phyloP scores from a whole-genome alignment of 352 stramenopile species.

The Phytophthora niederhauseri region DNA sequence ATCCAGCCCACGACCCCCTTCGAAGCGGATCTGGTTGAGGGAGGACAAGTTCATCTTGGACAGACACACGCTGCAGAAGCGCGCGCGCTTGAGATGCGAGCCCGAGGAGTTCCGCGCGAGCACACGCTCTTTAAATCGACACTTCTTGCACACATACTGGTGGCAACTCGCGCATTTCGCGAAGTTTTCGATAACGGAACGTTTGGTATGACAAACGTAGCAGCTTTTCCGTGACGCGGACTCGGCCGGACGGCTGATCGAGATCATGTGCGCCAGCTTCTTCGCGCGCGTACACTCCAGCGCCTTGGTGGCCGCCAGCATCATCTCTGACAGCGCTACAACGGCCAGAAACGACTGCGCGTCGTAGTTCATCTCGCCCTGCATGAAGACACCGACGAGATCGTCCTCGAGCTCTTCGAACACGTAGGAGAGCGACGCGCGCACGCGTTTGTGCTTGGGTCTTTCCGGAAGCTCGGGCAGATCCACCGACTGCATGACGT shows the following conservation, averaged over 20 bases:
- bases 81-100: conserved; percentile 11
- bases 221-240: conserved; percentile 10
- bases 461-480: conserved; percentile 17
- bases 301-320: conserved; percentile 8
- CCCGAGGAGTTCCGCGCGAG: conserved; percentile 10
- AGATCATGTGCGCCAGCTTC: conserved; percentile 17
- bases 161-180: conserved; percentile 20
- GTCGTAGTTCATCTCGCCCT: conserved; percentile 13
- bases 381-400: conserved; percentile 32
- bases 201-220: conserved; percentile 6
- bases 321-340: conserved; percentile 5
- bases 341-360: conserved; percentile 5
- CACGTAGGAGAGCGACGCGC: conserved; percentile 32
- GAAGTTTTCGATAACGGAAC: conserved; percentile 23
- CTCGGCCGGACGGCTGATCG: neutral
- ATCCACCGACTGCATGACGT: conserved; percentile 42
- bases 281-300: conserved; percentile 15
- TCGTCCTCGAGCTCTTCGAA: conserved; percentile 33
- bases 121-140: conserved; percentile 21
- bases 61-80: conserved; percentile 22
- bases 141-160: conserved; percentile 24
- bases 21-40: conserved; percentile 8
- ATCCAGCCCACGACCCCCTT: neutral
- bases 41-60: conserved; percentile 20
- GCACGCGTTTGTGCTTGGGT: conserved; percentile 17